phyloP scores from a whole-genome alignment of 441 rosid genomes.

The Lagerstroemia fauriei region DNA sequence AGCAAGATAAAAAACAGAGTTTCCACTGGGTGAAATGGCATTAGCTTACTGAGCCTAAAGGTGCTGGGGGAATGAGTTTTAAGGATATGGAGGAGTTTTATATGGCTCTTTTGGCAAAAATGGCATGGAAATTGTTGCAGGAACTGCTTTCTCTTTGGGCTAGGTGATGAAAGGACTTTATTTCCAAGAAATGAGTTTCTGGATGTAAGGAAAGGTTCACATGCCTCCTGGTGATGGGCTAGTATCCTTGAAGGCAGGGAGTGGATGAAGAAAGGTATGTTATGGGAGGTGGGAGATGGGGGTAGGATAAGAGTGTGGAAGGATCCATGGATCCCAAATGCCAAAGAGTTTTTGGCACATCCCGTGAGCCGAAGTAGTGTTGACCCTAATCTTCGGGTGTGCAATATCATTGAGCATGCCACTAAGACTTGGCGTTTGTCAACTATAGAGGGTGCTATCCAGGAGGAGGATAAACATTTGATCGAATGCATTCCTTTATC shows the following conservation, averaged over 20 bases:
- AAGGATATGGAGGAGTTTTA: neutral
- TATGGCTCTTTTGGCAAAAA: neutral
- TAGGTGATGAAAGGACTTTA: neutral
- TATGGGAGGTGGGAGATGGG: too few species aligned
- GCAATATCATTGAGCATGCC: too few species aligned
- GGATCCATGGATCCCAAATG: too few species aligned
- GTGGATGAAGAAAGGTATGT: neutral
- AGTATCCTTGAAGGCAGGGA: neutral
- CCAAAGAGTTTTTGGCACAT: too few species aligned
- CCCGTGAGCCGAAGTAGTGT: too few species aligned
- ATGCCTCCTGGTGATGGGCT: neutral
- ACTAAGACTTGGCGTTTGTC: too few species aligned
- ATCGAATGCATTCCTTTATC: too few species aligned
- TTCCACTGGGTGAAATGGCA: neutral
- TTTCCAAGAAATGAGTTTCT: neutral
- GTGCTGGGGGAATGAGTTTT: neutral
- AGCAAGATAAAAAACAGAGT: neutral
- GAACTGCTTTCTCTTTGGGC: neutral
- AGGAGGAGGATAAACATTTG: too few species aligned
- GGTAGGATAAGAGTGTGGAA: too few species aligned
- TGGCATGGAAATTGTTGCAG: neutral
- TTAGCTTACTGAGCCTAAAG: neutral
- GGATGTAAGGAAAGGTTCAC: neutral
- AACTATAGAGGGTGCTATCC: too few species aligned
- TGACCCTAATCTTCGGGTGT: too few species aligned